Percentiles rank a stretch among this genome's conserved stretches.
Evolutionary conservation across 495 filamentous ascomycete genomes (phyloP).

Genomic region (Cenococcum geophilum): DNA sequence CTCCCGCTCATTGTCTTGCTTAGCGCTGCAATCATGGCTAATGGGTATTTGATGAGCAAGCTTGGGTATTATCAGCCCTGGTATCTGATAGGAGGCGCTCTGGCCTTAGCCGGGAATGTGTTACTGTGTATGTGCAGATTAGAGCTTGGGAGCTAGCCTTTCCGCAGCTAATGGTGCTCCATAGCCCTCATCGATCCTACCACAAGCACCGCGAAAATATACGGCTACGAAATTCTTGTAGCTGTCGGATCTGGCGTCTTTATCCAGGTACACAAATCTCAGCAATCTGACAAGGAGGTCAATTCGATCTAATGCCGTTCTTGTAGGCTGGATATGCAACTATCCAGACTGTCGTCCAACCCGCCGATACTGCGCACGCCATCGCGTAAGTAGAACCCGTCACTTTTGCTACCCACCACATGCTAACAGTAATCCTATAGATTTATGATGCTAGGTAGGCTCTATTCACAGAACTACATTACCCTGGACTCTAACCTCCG

Average conservation of each 20-base stretch:
- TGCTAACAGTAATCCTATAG: neutral
- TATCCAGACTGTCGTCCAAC: neutral
- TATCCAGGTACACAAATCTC: too few relatives aligned
- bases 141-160: too few relatives aligned
- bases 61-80: conserved; percentile 14
- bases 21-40: neutral
- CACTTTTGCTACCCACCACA: neutral
- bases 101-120: neutral
- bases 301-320: too few relatives aligned
- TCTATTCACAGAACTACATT: too few relatives aligned
- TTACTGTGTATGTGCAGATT: conserved; percentile 9
- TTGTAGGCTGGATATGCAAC: neutral
- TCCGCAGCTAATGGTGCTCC: neutral
- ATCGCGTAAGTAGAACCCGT: too few relatives aligned
- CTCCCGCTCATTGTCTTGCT: neutral
- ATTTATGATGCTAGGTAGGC: too few relatives aligned
- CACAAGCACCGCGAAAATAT: conserved; percentile 5
- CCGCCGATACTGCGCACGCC: too few relatives aligned
- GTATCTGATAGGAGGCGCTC: conserved; percentile 3
- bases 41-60: conserved; percentile 6
- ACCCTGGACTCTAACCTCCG: too few relatives aligned
- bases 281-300: too few relatives aligned
- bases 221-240: conserved; percentile 8
- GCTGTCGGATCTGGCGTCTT: conserved; percentile 7
- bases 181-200: conserved; percentile 4